Evolutionary conservation across 1,139 yeast species (phyloP), one percentile per base, ranked within the genome.

Genomic region (Pichia sp.): DNA sequence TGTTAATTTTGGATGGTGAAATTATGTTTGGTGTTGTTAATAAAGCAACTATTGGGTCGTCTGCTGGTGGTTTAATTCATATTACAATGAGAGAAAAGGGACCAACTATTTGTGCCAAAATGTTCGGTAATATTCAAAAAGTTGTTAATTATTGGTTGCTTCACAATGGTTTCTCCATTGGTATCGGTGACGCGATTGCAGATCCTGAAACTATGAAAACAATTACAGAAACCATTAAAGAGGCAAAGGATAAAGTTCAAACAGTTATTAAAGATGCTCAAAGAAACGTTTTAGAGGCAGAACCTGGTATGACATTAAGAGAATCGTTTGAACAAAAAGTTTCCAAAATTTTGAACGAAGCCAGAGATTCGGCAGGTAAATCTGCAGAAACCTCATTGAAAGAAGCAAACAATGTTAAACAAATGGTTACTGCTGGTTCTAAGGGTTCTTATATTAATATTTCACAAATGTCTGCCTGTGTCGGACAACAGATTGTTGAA

Each of bases 381-480:
- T 87, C 96, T 39, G 97, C 98, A 7, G 98, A 94, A 73, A 85
- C 88, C 72, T 87, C 90, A 63, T 79, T 94, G 73, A 90, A 90
- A 67, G 96, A 90, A 62, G 74, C 84, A 59, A 94, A 94, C 66
- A 92, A 90, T 64, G 98, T 94, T 59, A 94, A 94, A 66, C 98
- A 94, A 73, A 94, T 94, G 99, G 98, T 92, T 52, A 85, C 92
- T 56, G 92, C 98, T 15, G 99, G 99, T 65, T 94, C 99, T 29
- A 94, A 94, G 71, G 99, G 99, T 75, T 94, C 98, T 15, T 92
- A 90, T 68, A 94, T 94, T 68, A 94, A 94, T 68, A 92, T 94
- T 68, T 95, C 99, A 26, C 98, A 90, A 72, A 94, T 94, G 98
- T 89, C 97, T 43, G 99, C 99, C 8, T 92, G 98, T 85, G 99